Base-by-base conservation (phyloP, 495 filamentous ascomycete genomes). In the Evernia prunastri region DNA sequence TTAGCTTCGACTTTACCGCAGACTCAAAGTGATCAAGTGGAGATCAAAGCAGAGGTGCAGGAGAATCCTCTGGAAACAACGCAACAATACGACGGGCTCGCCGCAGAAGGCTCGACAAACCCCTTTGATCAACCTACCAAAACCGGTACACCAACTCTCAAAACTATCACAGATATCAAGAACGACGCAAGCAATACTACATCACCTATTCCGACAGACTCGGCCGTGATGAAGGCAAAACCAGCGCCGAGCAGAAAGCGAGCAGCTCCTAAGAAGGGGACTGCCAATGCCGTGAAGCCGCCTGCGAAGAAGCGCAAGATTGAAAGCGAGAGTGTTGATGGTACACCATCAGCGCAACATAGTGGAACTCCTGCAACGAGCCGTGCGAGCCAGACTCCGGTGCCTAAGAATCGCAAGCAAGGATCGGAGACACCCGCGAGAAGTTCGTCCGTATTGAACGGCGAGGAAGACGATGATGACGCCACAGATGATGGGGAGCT, bases 231-330 rank as follows among this genome's bases (percentile, higher is more conserved):
- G 72, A 76, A 51, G 69, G 71, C 40, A 73, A 78, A 71, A 63
- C 69, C 49, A 60, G 63, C 27, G 27, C 73, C 74, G 33, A 72
- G 60, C 35, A 78, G 75, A 58, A 81, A 80, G 60, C 71, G 76
- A 12, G 70, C 69, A 4, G 69, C 72, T 17, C 78, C 76, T 3
- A 86, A 85, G 70, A 85, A 85, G 66, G 82, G 81, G 5, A 78
- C 76, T n/a, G 80, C 78, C 13, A 71, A 61, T 43, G 67, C 72
- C 12, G 59, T 71, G 3, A 86, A 86, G 64, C 74, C 81, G 4
- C 69, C 79, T 0, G 58, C 73, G 37, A 88, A 86, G 72, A 86
- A 84, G 70, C 84, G 83, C 62, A 86, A 84, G 65, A 63, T 80
- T 39, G 84, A 86, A 20, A 63, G 23, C 31, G 59, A 61, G 20